Base-by-base conservation (phyloP, 1,284 basidiomycete genomes). In the Ganoderma boninense region DNA sequence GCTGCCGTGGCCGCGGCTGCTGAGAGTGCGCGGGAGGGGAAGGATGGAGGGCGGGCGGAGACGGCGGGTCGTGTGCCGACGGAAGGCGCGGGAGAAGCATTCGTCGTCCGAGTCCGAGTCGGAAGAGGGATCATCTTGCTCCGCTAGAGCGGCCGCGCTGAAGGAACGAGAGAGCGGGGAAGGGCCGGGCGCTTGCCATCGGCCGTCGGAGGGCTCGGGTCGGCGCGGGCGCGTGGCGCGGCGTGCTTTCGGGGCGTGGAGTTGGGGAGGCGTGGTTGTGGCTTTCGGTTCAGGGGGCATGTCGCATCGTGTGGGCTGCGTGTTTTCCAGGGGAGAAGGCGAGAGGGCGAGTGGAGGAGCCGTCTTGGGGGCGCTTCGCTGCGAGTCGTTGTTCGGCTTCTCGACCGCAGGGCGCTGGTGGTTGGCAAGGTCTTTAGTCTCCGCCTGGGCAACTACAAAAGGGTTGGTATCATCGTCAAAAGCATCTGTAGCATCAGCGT, bases 11-110 rank as follows among this genome's bases (percentile, higher is more conserved):
- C 29, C 4, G 29, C 29, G 29, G 43, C 54, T 64, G 14, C 29
- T 56, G 52, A 69, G 35, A 2, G 3, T 66, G 40, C 64, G 60
- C 14, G 60, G 64, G 40, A 69, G 64, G 2, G 64, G 61, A 20
- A 23, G 52, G 61, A 63, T 59, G 14, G 23, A 52, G 60, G 62
- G 60, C n/a, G 52, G 26, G 29, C 18, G 38, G n/a, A 18, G 63
- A 16, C 20, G 35, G 40, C 32, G 63, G 35, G 2, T 32, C 29
- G 49, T 52, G 49, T 52, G 49, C 2, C 49, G 49, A 7, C 35
- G 35, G 49, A 44, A 52, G n/a, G 49, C 32, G 29, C 32, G 44
- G 16, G 32, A 10, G 44, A 49, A 64, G 13, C 40, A 43, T 46
- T 40, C 43, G 43, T 43, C 40, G 23, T 62, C 38, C 40, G 62